Percentiles rank a stretch among this genome's conserved stretches.
Evolutionary conservation across 169 alveolate species (phyloP).

Genomic region (Blepharisma undulans): DNA sequence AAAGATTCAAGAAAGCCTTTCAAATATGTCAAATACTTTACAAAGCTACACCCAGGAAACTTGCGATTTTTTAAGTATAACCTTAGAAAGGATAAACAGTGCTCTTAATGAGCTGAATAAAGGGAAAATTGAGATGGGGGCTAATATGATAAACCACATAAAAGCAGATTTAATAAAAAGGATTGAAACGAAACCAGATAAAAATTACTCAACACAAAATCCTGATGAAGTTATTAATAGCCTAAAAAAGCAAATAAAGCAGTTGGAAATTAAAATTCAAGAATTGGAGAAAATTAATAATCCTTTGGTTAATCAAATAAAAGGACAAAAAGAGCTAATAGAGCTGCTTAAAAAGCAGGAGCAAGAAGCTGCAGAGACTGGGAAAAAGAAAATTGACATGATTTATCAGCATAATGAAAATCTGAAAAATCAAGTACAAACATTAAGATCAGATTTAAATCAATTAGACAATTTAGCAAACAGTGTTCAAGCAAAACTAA

Average conservation of each 20-base stretch:
- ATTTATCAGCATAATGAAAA: conserved; percentile 2
- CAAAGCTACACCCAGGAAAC: background rate
- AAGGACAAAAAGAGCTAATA: background rate
- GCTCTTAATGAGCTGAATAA: background rate
- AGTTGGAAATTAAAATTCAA: background rate
- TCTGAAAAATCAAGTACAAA: background rate
- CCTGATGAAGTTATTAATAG: background rate
- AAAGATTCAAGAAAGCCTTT: background rate
- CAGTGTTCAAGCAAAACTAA: background rate
- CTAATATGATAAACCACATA: background rate
- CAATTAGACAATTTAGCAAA: background rate
- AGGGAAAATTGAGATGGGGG: background rate
- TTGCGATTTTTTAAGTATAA: background rate
- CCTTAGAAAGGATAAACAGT: background rate
- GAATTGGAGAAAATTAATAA: background rate
- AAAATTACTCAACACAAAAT: background rate
- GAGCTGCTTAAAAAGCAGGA: background rate
- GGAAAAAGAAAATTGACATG: background rate
- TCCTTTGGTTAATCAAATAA: background rate
- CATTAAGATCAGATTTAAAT: conserved; percentile 5
- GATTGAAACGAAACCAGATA: background rate
- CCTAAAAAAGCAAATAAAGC: background rate
- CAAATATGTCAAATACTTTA: background rate
- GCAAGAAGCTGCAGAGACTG: background rate
- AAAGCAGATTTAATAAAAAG: background rate